These are phyloP conservation scores for Naganishia vishniacii DNA, from an alignment of 768 basidiomycete genomes.

Conservation along the genomic window DNA sequence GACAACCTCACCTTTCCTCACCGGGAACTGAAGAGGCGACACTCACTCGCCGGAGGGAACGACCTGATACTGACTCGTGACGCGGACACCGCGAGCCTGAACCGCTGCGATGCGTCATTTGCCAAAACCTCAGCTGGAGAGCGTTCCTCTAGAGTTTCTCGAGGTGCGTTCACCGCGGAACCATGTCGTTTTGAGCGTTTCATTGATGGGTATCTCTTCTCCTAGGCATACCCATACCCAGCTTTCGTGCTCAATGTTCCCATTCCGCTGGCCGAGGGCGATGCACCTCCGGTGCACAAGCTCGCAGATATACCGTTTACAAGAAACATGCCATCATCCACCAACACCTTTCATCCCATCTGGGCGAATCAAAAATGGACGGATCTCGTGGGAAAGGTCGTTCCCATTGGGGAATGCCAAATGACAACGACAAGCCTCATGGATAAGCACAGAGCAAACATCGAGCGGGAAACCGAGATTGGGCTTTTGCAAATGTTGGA, in stretches of 20 bases:
- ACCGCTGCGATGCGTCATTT: neutral
- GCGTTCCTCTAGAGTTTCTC: conserved; percentile 15
- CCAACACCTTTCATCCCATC: conserved; percentile 32
- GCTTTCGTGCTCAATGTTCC: conserved; percentile 38
- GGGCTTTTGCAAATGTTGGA: conserved; percentile 37
- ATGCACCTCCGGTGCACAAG: neutral
- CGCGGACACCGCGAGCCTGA: no score
- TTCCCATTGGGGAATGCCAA: neutral
- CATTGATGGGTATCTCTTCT: neutral
- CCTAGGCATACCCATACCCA: conserved; percentile 32
- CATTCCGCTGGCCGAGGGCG: conserved; percentile 25
- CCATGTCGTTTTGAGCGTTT: neutral
- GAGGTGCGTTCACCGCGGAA: conserved; percentile 2
- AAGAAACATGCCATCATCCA: conserved; percentile 18
- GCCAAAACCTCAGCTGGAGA: conserved; percentile 15
- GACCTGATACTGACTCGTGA: no score
- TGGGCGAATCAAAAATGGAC: conserved; percentile 38
- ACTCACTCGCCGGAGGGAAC: no score
- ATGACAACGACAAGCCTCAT: neutral
- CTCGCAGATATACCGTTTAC: conserved; percentile 28
- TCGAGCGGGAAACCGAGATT: neutral
- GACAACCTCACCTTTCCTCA: no score
- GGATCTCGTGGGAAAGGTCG: conserved; percentile 30
- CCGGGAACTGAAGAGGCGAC: no score
- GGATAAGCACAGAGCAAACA: neutral